These are phyloP conservation scores for Ustilago sp. DNA, from an alignment of 1,284 basidiomycete species.

Conservation along the genomic window DNA sequence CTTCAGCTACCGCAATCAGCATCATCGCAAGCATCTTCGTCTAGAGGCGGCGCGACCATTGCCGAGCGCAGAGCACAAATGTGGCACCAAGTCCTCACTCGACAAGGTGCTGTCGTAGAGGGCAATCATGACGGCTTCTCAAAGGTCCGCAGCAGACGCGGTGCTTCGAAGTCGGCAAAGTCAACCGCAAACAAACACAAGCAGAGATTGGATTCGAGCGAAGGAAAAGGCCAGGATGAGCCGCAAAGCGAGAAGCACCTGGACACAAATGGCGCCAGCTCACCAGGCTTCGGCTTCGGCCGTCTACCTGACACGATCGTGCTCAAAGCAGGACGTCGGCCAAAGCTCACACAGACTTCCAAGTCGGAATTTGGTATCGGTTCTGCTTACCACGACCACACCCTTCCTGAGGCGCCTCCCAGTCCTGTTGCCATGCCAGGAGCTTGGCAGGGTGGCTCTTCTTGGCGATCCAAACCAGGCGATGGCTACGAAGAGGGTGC, in stretches of 20 bases:
- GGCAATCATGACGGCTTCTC: constrained; percentile 26
- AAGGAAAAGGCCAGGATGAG: neutral
- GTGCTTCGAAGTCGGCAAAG: constrained; percentile 37
- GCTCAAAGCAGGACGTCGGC: constrained; percentile 35
- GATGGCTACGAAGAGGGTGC: constrained; percentile 60
- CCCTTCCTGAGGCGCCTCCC: constrained; percentile 57
- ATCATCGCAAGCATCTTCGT: constrained; percentile 2
- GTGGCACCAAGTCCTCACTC: constrained; percentile 32
- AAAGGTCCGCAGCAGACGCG: constrained; percentile 37
- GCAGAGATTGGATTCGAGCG: neutral
- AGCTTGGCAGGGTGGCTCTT: constrained; percentile 57
- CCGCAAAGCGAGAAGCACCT: neutral
- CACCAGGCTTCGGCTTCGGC: neutral
- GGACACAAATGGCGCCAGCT: neutral
- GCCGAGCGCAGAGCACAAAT: constrained; percentile 58
- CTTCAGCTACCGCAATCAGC: constrained; percentile 21
- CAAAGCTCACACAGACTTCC: constrained; percentile 12
- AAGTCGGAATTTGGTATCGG: constrained; percentile 53
- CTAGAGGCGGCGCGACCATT: constrained; percentile 37
- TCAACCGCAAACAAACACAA: constrained; percentile 21
- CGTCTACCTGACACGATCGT: constrained; percentile 27
- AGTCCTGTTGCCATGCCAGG: constrained; percentile 67
- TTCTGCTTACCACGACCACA: constrained; percentile 37
- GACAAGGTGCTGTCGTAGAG: constrained; percentile 40
- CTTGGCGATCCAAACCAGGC: constrained; percentile 46